Evolutionary conservation across 2,329 filamentous ascomycete species (phyloP), one percentile per base, ranked within the genome.

Genomic region (Colletotrichum cordylinicola): DNA sequence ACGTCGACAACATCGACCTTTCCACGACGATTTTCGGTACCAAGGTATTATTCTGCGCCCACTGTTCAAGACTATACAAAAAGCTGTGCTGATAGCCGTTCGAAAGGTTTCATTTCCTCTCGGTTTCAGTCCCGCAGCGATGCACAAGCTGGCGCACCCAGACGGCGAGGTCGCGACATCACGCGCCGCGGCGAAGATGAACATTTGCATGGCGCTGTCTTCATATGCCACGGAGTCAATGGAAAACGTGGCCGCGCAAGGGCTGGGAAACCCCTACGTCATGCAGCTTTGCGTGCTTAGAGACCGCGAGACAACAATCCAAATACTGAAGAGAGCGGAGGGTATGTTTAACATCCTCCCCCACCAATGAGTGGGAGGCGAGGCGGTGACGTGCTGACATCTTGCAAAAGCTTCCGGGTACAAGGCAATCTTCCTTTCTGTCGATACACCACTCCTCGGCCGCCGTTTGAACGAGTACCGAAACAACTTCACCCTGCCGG

Each of bases 221-320:
- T 85, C 83, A 2, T 90, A 86, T 71, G 83, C 88, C 7, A 90
- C 85, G 16, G 83, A 83, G 37, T 80, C 83, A 0, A 80, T 89
- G 21, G 87, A 89, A 75, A 86, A 90, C 10, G 88, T 91, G 0
- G 81, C 83, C 3, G 80, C 82, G 0, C 82, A 88, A 48, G 80
- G 81, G 1, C 81, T 81, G 3, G 81, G 83, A 0, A 84, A 83
- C 9, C 88, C 68, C 9, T 71, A 71, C 7, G 43, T 88, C 0
- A 88, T 92, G 81, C 90, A 92, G 79, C 82, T 91, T 77, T 90
- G 87, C 78, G 84, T 90, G 13, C 81, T 91, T 67, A 87, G 87
- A 77, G 87, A 91, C 79, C 84, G 88, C 7, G 78, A 80, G 1
- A 82, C 86, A 4, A 87, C 85, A 2, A 67, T 84, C 24, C 83